Percentiles rank a stretch among this genome's conserved stretches.
Evolutionary conservation across 345 rosid species (phyloP).

Genomic region (Populus deltoides): DNA sequence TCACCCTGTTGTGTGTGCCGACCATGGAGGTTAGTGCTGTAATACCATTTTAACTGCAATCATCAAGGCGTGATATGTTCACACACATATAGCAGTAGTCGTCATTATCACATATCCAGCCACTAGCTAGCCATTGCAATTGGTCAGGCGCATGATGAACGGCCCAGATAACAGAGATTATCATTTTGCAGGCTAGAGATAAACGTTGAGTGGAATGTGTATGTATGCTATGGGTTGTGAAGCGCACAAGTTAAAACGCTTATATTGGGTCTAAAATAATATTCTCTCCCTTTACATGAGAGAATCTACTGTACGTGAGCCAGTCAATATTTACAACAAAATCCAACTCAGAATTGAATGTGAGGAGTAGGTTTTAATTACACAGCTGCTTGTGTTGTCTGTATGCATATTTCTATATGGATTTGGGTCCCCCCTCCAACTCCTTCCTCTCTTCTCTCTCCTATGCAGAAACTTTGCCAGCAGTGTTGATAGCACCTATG

Average conservation of each 20-base stretch:
- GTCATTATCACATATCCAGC: neutral
- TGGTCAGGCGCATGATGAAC: neutral
- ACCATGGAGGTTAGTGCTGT: neutral
- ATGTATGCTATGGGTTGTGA: conserved; percentile 15
- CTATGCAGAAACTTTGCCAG: conserved; percentile 25
- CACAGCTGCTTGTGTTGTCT: conserved; percentile 34
- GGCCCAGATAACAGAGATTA: neutral
- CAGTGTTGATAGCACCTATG: conserved; percentile 20
- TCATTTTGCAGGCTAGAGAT: neutral
- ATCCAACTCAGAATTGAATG: conserved; percentile 32
- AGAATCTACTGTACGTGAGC: conserved; percentile 20
- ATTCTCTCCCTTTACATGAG: neutral
- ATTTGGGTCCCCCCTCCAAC: conserved; percentile 39
- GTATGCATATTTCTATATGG: conserved; percentile 37
- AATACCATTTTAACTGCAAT: neutral
- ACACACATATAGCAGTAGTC: neutral
- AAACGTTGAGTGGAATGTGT: neutral
- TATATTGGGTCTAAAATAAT: neutral
- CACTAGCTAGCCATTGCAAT: conserved; percentile 2
- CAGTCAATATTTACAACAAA: conserved; percentile 12
- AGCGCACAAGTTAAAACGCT: conserved; percentile 10
- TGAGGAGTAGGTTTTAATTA: conserved; percentile 31
- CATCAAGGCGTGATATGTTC: neutral
- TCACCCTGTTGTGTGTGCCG: neutral
- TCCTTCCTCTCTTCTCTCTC: conserved; percentile 15